Evolutionary conservation across 768 basidiomycete species (phyloP).

Genomic region (Calocera cornea): DNA sequence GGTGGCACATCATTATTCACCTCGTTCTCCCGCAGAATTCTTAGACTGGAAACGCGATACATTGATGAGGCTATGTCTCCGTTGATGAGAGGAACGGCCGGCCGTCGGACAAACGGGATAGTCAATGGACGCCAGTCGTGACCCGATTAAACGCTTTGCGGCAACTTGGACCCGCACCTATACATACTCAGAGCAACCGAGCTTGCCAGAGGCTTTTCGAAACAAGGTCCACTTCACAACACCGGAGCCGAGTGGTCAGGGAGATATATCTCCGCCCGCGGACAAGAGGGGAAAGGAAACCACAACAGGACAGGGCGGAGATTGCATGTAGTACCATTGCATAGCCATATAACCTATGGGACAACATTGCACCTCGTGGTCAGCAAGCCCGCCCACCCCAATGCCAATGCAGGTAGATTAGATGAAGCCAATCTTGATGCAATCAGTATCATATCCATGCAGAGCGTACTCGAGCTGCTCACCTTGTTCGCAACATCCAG

Average conservation of each 20-base stretch:
- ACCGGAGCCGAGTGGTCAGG: too few species aligned
- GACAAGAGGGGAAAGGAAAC: neutral
- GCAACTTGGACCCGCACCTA: neutral
- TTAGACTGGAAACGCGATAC: neutral
- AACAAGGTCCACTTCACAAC: too few species aligned
- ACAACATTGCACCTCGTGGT: neutral
- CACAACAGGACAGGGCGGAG: neutral
- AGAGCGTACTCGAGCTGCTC: constrained; percentile 12
- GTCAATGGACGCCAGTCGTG: too few species aligned
- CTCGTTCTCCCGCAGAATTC: neutral
- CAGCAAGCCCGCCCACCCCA: neutral
- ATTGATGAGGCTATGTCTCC: neutral
- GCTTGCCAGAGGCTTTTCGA: neutral
- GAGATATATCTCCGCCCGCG: too few species aligned
- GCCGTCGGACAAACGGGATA: too few species aligned
- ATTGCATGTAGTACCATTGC: constrained; percentile 3
- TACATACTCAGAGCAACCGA: neutral
- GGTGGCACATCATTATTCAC: too few species aligned
- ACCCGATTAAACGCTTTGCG: neutral
- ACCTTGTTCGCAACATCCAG: constrained; percentile 97
- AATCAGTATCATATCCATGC: neutral
- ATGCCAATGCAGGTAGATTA: constrained; percentile 29
- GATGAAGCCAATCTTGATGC: constrained; percentile 78
- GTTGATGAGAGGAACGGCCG: too few species aligned
- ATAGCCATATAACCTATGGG: constrained; percentile 1